phyloP scores from a whole-genome alignment of 2,329 filamentous ascomycete genomes.

The Arthrobotrys sinensis region DNA sequence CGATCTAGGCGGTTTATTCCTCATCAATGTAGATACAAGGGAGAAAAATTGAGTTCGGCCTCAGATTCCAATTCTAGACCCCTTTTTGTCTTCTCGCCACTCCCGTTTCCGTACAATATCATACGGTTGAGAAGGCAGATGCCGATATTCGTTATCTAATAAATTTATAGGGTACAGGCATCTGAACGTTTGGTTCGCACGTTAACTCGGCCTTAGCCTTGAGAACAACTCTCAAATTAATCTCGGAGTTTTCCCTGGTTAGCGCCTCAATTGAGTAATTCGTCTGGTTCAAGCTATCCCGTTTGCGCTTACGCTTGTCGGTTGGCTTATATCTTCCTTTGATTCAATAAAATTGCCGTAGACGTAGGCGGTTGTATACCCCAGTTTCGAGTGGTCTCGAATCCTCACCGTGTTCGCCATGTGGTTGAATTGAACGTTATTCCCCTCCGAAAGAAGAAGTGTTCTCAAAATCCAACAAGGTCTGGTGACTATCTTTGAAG shows the following conservation, averaged over 20 bases:
- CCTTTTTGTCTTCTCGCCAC: slow-evolving; percentile 4
- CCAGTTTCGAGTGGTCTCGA: too few relatives aligned
- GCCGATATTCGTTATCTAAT: slow-evolving; percentile 3
- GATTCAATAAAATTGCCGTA: not conserved
- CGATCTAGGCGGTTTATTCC: slow-evolving; percentile 10
- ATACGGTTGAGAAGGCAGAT: slow-evolving; percentile 14
- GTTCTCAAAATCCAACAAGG: slow-evolving; percentile 11
- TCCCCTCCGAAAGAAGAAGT: not conserved
- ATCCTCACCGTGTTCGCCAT: not conserved
- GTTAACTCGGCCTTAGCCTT: too few relatives aligned
- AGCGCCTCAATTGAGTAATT: too few relatives aligned
- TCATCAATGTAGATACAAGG: not conserved
- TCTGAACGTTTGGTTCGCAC: too few relatives aligned
- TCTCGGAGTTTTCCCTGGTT: slow-evolving; percentile 11
- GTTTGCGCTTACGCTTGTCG: not conserved
- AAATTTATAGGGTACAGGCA: not conserved
- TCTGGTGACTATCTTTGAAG: not conserved
- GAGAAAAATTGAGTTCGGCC: not conserved
- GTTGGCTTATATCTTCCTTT: not conserved
- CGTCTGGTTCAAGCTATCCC: not conserved
- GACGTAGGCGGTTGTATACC: too few relatives aligned
- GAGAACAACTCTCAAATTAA: not conserved
- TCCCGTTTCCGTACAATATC: not conserved
- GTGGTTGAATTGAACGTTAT: not conserved
- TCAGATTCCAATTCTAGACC: not conserved